Conservation (phyloP, 2,329 filamentous ascomycete genomes). For the Penicillium sp. region DNA sequence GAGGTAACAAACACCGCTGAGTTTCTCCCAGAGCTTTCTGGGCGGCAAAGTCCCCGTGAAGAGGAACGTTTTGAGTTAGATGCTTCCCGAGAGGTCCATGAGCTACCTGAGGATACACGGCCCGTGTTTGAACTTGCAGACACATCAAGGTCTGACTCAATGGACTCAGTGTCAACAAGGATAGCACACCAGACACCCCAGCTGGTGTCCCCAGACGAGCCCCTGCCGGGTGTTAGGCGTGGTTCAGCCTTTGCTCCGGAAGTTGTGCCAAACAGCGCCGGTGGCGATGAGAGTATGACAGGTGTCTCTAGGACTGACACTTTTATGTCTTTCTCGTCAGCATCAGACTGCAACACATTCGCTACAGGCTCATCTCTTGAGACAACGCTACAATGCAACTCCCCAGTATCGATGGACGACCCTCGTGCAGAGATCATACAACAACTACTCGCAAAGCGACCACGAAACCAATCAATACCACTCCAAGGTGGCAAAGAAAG, state of each 20-base stretch:
- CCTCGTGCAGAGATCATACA: constrained; percentile 36
- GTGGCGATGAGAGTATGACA: neutral
- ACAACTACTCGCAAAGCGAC: constrained; percentile 41
- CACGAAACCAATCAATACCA: constrained; percentile 32
- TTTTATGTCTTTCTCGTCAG: constrained; percentile 8
- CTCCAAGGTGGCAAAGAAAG: constrained; percentile 29
- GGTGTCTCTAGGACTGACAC: neutral
- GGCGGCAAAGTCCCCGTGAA: constrained; percentile 28
- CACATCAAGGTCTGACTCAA: constrained; percentile 25
- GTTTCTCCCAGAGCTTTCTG: constrained; percentile 36
- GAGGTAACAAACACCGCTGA: constrained; percentile 28
- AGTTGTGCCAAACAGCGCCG: constrained; percentile 30
- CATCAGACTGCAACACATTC: constrained; percentile 6
- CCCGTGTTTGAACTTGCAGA: constrained; percentile 44
- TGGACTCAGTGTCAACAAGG: neutral
- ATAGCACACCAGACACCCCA: neutral
- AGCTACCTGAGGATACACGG: constrained; percentile 33
- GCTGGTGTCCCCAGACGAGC: constrained; percentile 28
- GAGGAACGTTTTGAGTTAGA: constrained; percentile 28
- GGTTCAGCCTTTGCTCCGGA: constrained; percentile 51
- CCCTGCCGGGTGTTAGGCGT: constrained; percentile 34
- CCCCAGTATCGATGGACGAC: constrained; percentile 23
- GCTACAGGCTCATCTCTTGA: neutral
- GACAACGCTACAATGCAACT: constrained; percentile 17
- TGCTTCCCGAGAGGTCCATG: constrained; percentile 33